phyloP scores from a whole-genome alignment of 2,329 filamentous ascomycete genomes.

The Aspergillus sergii region DNA sequence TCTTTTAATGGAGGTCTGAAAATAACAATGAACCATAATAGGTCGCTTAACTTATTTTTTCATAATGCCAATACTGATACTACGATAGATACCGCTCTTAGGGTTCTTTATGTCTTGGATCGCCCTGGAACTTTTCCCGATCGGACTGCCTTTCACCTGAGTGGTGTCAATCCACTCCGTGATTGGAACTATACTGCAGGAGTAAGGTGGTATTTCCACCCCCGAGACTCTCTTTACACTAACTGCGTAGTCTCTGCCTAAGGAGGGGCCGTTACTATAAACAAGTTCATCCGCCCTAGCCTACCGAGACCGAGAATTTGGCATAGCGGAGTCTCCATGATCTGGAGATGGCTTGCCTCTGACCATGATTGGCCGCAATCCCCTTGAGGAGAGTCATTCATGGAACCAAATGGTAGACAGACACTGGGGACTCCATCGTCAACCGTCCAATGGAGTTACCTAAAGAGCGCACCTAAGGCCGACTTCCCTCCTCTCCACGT shows the following conservation, averaged over 20 bases:
- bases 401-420: constrained; percentile 6
- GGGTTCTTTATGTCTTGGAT: background rate
- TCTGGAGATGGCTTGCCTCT: constrained; percentile 6
- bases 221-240: background rate
- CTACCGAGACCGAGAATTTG: constrained; percentile 5
- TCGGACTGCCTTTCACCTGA: background rate
- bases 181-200: background rate
- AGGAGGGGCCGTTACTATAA: constrained; percentile 7
- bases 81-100: background rate
- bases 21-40: background rate
- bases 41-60: background rate
- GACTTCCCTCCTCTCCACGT: background rate
- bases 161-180: background rate
- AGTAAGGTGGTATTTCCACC: constrained; percentile 2
- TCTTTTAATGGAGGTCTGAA: background rate
- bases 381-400: constrained; percentile 2
- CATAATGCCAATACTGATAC: background rate
- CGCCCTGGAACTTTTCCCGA: background rate
- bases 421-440: background rate
- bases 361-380: constrained; percentile 1
- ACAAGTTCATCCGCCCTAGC: constrained; percentile 3
- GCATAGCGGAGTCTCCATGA: constrained; percentile 2
- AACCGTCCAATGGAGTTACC: background rate
- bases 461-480: constrained; percentile 3
- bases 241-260: background rate